A percentile compares a stretch with the other conserved stretches of the same genome.
Conservation (phyloP, 2,329 filamentous ascomycete species). For the Diaporthe helianthi region DNA sequence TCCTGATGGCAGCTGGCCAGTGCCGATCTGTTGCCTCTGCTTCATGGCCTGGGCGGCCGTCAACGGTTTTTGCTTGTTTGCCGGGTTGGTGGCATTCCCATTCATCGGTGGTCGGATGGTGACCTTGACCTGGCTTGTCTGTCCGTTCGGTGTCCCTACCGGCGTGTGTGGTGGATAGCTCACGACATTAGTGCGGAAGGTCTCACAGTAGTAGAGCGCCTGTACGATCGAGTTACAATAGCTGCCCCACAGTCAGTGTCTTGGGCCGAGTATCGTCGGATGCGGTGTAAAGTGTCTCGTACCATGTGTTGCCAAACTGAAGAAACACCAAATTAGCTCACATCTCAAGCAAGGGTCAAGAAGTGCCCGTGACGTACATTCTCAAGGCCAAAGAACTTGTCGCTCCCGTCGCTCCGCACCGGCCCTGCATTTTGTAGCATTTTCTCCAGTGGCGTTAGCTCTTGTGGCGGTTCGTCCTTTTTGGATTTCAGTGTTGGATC, state of each 20-base stretch:
- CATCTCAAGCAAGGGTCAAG: neutral
- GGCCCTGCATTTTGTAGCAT: conserved; percentile 84
- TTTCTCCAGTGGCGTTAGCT: conserved; percentile 70
- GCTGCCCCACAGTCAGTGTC: conserved; percentile 55
- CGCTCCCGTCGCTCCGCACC: conserved; percentile 84
- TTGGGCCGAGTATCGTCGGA: conserved; percentile 11
- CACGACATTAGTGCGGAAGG: conserved; percentile 93
- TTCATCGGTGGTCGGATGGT: conserved; percentile 65
- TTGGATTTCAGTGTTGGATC: conserved; percentile 53
- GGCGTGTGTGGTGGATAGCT: conserved; percentile 82
- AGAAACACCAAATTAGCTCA: conserved; percentile 28
- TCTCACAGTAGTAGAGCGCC: conserved; percentile 92
- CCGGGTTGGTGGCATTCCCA: conserved; percentile 48
- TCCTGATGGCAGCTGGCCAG: conserved; percentile 61
- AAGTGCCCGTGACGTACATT: conserved; percentile 71
- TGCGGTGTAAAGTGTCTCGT: conserved; percentile 45
- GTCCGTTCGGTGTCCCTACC: conserved; percentile 71
- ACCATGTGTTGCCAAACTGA: conserved; percentile 98
- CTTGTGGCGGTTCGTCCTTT: conserved; percentile 64
- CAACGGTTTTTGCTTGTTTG: conserved; percentile 60
- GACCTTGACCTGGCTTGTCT: conserved; percentile 62
- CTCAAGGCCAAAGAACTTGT: conserved; percentile 98
- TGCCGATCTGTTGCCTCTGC: conserved; percentile 61
- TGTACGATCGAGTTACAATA: conserved; percentile 99
- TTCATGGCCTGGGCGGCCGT: conserved; percentile 63